Evolutionary conservation across 2,329 filamentous ascomycete genomes (phyloP).

Genomic region (Botrytis galanthina): DNA sequence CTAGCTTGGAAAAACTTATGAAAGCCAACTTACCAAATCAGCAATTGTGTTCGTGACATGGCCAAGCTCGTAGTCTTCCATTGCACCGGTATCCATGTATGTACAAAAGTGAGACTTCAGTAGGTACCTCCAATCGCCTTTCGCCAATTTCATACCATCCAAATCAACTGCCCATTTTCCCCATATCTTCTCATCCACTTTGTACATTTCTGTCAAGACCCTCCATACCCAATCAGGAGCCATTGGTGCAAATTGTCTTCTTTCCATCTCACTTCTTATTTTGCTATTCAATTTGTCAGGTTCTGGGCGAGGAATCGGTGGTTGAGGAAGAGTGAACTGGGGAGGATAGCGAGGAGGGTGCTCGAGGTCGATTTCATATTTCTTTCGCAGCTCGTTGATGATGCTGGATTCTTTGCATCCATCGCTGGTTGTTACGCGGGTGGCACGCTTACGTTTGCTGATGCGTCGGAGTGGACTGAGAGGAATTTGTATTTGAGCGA

Average conservation of each 20-base stretch:
- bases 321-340: background rate
- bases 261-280: background rate
- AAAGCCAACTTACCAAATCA: background rate
- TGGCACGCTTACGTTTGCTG: background rate
- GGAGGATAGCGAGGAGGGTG: background rate
- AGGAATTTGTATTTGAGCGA: background rate
- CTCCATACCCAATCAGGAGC: background rate
- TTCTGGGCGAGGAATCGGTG: background rate
- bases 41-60: background rate
- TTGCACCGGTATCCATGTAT: fast-evolving
- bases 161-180: background rate
- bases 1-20: background rate
- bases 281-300: background rate
- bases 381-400: background rate
- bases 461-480: too few species aligned
- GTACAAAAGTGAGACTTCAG: background rate
- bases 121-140: background rate
- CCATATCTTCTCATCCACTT: background rate
- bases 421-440: background rate
- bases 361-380: background rate
- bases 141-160: background rate
- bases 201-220: constrained; percentile 2
- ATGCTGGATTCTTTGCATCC: background rate
- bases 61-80: background rate
- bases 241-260: constrained; percentile 2